Evolutionary conservation across 768 basidiomycete species (phyloP).

Genomic region (Leccinellum luteum): DNA sequence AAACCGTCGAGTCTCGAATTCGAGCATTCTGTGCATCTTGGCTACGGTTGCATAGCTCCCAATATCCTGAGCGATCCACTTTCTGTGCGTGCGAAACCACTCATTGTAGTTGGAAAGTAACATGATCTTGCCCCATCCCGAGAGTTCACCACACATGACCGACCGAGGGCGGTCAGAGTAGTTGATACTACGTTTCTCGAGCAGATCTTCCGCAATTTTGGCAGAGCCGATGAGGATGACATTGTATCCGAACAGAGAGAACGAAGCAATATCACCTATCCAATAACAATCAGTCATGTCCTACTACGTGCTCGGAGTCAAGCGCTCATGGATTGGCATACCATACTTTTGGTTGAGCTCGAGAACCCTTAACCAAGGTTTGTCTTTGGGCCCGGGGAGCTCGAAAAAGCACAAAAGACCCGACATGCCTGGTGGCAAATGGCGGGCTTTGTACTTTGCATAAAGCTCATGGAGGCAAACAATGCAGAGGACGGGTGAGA

Average conservation of each 20-base stretch:
- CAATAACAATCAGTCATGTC: neutral
- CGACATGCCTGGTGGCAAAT: constrained; percentile 15
- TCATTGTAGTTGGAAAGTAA: constrained; percentile 12
- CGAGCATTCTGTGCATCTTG: constrained; percentile 16
- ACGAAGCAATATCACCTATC: constrained; percentile 16
- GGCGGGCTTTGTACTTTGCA: neutral
- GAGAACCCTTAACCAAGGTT: constrained; percentile 11
- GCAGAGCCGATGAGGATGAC: constrained; percentile 45
- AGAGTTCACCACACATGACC: constrained; percentile 19
- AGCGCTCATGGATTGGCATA: neutral
- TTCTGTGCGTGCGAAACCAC: constrained; percentile 17
- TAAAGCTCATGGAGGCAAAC: constrained; percentile 1
- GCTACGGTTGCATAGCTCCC: constrained; percentile 8
- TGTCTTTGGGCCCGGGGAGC: constrained; percentile 4
- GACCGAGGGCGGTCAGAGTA: constrained; percentile 36
- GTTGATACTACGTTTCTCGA: constrained; percentile 43
- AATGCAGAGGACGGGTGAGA: neutral
- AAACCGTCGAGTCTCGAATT: constrained; percentile 15
- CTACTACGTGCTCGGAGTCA: too few relatives aligned
- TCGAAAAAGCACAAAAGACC: constrained; percentile 12
- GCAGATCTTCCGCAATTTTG: constrained; percentile 39
- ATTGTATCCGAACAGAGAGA: constrained; percentile 25
- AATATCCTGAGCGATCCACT: constrained; percentile 18
- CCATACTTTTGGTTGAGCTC: constrained; percentile 14
- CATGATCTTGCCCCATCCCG: constrained; percentile 22